phyloP scores from a whole-genome alignment of 805 yeast genomes.

The Sungouiella thailandica region DNA sequence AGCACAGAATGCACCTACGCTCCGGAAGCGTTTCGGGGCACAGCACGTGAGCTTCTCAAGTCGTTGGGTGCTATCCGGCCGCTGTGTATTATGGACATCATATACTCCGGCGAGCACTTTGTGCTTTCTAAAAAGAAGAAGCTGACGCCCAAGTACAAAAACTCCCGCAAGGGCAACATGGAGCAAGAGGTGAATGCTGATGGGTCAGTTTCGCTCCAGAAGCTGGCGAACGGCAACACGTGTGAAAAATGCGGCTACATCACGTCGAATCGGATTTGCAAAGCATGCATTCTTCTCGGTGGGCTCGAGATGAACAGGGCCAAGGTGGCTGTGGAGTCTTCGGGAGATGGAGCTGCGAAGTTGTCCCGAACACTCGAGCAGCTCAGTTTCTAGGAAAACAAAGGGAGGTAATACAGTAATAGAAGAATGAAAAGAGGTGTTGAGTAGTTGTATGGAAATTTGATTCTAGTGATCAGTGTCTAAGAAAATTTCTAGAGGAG shows the following conservation, averaged over 20 bases:
- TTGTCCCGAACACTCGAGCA: slow-evolving; percentile 57
- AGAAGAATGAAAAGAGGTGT: no score
- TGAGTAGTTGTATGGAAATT: no score
- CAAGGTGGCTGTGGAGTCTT: slow-evolving; percentile 48
- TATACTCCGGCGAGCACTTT: slow-evolving; percentile 87
- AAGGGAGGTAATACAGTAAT: no score
- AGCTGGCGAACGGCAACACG: slow-evolving; percentile 59
- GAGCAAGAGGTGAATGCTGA: slow-evolving; percentile 55
- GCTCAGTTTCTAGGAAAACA: slow-evolving; percentile 56
- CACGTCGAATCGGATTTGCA: slow-evolving; percentile 83
- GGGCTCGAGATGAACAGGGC: slow-evolving; percentile 80
- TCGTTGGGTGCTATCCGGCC: slow-evolving; percentile 88
- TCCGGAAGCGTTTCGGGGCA: slow-evolving; percentile 97
- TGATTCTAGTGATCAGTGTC: no score
- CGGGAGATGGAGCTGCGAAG: slow-evolving; percentile 62
- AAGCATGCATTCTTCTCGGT: slow-evolving; percentile 84
- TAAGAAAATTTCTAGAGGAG: no score
- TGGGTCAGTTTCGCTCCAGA: slow-evolving; percentile 51
- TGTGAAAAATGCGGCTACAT: slow-evolving; percentile 91
- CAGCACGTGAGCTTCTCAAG: slow-evolving; percentile 89
- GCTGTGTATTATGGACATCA: slow-evolving; percentile 88
- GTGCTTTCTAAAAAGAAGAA: slow-evolving; percentile 56
- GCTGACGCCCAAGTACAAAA: slow-evolving; percentile 31
- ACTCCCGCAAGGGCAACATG: slow-evolving; percentile 18
- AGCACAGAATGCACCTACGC: slow-evolving; percentile 98